These are phyloP conservation scores for Vigna reflexopilosa DNA, from an alignment of 306 rosid genomes.

Conservation along the genomic window DNA sequence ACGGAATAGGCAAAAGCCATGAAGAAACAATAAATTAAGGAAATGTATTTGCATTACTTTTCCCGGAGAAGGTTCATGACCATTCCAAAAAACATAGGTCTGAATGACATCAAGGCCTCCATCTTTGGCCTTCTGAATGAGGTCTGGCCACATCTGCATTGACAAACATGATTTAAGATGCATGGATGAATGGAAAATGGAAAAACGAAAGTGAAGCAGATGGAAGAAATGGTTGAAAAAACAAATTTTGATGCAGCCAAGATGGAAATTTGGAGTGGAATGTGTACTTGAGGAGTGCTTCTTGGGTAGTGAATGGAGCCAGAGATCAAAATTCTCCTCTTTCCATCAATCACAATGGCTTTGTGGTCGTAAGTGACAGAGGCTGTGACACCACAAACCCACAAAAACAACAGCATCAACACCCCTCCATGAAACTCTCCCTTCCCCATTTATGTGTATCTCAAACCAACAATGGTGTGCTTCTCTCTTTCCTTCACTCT, in stretches of 20 bases:
- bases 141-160: slow-evolving; percentile 90
- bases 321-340: slow-evolving; percentile 75
- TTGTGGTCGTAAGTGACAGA: slow-evolving; percentile 75
- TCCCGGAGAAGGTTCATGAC: slow-evolving; percentile 83
- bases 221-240: background rate
- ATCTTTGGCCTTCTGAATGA: slow-evolving; percentile 73
- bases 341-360: slow-evolving; percentile 67
- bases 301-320: slow-evolving; percentile 90
- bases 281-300: slow-evolving; percentile 75
- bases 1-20: background rate
- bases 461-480: slow-evolving; percentile 39
- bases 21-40: background rate
- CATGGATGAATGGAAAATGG: background rate
- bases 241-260: slow-evolving; percentile 8
- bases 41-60: slow-evolving; percentile 44
- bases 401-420: slow-evolving; percentile 25
- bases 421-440: slow-evolving; percentile 19
- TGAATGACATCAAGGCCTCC: slow-evolving; percentile 92
- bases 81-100: slow-evolving; percentile 94
- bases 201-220: background rate
- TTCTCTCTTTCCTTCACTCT: slow-evolving; percentile 16
- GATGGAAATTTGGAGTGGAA: background rate
- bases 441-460: slow-evolving; percentile 5
- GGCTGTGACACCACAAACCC: slow-evolving; percentile 59
- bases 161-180: background rate